phyloP scores from a whole-genome alignment of 495 filamentous ascomycete genomes.

The Aspergillus heteromorphus region DNA sequence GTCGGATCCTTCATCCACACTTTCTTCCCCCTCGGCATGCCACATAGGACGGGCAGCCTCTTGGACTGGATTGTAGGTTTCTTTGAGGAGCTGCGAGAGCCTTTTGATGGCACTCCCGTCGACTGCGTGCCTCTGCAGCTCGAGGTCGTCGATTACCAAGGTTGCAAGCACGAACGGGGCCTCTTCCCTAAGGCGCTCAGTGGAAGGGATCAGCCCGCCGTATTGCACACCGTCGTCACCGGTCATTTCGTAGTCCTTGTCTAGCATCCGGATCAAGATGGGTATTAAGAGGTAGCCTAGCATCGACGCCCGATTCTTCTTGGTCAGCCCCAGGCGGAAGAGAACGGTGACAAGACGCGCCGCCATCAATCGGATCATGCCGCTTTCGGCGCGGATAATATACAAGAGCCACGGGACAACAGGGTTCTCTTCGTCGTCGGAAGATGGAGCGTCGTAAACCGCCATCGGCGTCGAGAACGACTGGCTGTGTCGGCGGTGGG shows the following conservation, averaged over 20 bases:
- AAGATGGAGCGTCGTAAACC: constrained; percentile 29
- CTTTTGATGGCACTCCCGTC: constrained; percentile 71
- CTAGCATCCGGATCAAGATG: constrained; percentile 63
- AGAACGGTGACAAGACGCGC: constrained; percentile 71
- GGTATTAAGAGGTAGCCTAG: constrained; percentile 67
- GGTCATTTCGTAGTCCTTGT: constrained; percentile 45
- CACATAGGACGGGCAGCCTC: constrained; percentile 35
- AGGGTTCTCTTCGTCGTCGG: constrained; percentile 68
- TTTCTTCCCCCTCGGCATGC: constrained; percentile 29
- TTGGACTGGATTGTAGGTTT: constrained; percentile 49
- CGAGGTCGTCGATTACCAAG: constrained; percentile 68
- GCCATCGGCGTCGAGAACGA: constrained; percentile 34
- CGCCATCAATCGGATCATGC: constrained; percentile 69
- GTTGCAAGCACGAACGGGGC: constrained; percentile 70
- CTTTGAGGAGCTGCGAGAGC: constrained; percentile 71
- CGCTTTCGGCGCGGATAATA: constrained; percentile 56
- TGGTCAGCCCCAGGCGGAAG: constrained; percentile 62
- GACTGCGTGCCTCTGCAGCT: constrained; percentile 74
- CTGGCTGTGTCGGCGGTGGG: constrained; percentile 40
- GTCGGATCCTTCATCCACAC: constrained; percentile 16
- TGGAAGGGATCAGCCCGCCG: constrained; percentile 34
- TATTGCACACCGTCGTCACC: constrained; percentile 36
- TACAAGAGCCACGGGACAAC: constrained; percentile 79
- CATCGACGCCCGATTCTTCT: constrained; percentile 54
- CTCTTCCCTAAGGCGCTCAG: constrained; percentile 55